Evolutionary conservation across 2,329 filamentous ascomycete genomes (phyloP), one percentile per base, ranked within the genome.

Genomic region (Sclerotinia trifoliorum): DNA sequence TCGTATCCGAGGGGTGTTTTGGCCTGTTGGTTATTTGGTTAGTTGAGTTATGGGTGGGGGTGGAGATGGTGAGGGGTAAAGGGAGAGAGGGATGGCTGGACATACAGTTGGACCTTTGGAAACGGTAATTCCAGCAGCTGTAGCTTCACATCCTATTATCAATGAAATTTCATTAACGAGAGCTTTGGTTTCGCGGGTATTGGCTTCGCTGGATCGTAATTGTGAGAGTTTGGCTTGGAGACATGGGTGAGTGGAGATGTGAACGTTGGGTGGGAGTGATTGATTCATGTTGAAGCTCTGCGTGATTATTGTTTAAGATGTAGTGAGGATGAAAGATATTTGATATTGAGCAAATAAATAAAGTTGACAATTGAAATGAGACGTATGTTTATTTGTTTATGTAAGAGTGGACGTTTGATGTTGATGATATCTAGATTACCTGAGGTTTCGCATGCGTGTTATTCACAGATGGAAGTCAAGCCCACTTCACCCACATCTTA

Each of bases 181-280:
- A 10, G 85, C 80, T 80, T 94, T 93, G 73, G 92, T 93, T 67
- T 97, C 92, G 69, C 88, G 85, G 4, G 92, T 84, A 69, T 84
- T 86, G 63, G 91, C 88, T 54, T 82, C 84, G 68, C 86, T 83
- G 52, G 92, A 95, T 70, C 94, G 90, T 58, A 98, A 87, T 81
- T 95, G 92, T 74, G 91, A 94, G 75, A 98, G 88, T 83, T 98
- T 98, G 74, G 91, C 92, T 75, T 86, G 84, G 54, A 97, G 84
- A 80, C 92, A 96, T 48, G 94, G 94, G 79, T 98, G 94, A 21
- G 82, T 83, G 51, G 93, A 97, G 78, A 97, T 82, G 81, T 95
- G 92, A 70, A 90, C 86, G 76, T 89, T 89, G 74, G 84, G 71
- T 13, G 86, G 86, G 55, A 88, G 79, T 65, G 79, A 77, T 58